These are phyloP conservation scores for Albatrellus ellisii DNA, from an alignment of 768 basidiomycete genomes.

Conservation along the genomic window DNA sequence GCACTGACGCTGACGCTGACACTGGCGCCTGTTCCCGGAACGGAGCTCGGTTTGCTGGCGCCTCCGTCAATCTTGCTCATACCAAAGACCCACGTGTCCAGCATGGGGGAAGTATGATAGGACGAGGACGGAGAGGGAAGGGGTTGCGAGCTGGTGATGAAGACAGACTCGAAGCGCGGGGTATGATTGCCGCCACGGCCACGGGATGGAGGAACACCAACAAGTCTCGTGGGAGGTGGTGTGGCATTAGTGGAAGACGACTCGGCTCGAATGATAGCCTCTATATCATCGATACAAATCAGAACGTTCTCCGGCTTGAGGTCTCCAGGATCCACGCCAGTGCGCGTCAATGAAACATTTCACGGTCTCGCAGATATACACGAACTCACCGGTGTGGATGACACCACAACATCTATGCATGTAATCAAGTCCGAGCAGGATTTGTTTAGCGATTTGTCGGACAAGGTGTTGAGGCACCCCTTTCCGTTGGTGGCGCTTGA, in stretches of 20 bases:
- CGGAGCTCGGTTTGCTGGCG: slow-evolving; percentile 18
- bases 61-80: slow-evolving; percentile 79
- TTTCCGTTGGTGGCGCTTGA: slow-evolving; percentile 97
- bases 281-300: slow-evolving; percentile 94
- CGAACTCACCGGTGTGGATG: slow-evolving; percentile 75
- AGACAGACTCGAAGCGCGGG: slow-evolving; percentile 65
- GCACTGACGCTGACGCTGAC: too few species aligned
- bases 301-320: slow-evolving; percentile 98
- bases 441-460: slow-evolving; percentile 94
- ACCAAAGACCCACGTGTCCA: slow-evolving; percentile 83
- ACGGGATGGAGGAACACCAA: slow-evolving; percentile 88
- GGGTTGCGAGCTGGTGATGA: slow-evolving; percentile 90
- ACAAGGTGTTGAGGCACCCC: slow-evolving; percentile 90
- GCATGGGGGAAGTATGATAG: slow-evolving; percentile 47
- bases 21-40: slow-evolving; percentile 9
- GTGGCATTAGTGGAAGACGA: slow-evolving; percentile 35
- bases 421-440: slow-evolving; percentile 91
- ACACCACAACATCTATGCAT: slow-evolving; percentile 96
- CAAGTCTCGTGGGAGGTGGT: slow-evolving; percentile 45
- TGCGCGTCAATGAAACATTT: background rate
- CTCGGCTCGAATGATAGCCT: slow-evolving; percentile 80
- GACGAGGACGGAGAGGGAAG: slow-evolving; percentile 78
- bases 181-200: slow-evolving; percentile 96
- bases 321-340: slow-evolving; percentile 31
- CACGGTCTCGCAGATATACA: too few species aligned